Conservation (phyloP, 768 basidiomycete species). For the Mrakia gelida region DNA sequence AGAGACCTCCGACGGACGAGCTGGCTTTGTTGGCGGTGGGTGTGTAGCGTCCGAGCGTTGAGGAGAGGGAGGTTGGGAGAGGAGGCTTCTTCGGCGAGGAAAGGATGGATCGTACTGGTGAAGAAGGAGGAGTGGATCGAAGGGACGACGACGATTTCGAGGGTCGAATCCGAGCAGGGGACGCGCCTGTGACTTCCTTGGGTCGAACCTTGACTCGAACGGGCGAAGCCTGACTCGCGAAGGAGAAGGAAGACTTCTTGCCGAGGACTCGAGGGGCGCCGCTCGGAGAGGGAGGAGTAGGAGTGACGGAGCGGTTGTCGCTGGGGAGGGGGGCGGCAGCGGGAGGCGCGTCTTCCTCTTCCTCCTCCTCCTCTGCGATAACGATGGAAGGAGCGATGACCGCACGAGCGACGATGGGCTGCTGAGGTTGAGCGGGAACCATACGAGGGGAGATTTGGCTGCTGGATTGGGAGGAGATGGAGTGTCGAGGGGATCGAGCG, state of each 20-base stretch:
- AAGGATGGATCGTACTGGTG: neutral
- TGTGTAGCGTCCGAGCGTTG: neutral
- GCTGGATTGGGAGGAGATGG: neutral
- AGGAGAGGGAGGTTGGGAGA: neutral
- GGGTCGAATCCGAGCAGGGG: conserved; percentile 17
- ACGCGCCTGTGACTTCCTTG: neutral
- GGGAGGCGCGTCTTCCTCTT: too few species aligned
- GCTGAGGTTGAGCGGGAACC: neutral
- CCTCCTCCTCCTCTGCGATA: neutral
- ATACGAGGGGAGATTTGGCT: neutral
- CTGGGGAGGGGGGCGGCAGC: too few species aligned
- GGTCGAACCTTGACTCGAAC: conserved; percentile 27
- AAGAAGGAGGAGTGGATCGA: conserved; percentile 3
- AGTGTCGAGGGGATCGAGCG: neutral
- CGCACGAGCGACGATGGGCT: neutral
- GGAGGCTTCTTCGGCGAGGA: neutral
- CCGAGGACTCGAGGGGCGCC: neutral
- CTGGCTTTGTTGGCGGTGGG: neutral
- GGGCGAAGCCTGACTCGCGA: conserved; percentile 31
- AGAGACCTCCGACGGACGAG: neutral
- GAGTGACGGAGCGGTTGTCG: too few species aligned
- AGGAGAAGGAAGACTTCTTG: conserved; percentile 29
- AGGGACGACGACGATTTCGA: conserved; percentile 2
- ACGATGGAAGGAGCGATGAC: neutral
- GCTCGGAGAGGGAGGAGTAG: neutral